Evolutionary conservation across 148 eudicot genomes (phyloP).

Genomic region (Dysphania ambrosioides): DNA sequence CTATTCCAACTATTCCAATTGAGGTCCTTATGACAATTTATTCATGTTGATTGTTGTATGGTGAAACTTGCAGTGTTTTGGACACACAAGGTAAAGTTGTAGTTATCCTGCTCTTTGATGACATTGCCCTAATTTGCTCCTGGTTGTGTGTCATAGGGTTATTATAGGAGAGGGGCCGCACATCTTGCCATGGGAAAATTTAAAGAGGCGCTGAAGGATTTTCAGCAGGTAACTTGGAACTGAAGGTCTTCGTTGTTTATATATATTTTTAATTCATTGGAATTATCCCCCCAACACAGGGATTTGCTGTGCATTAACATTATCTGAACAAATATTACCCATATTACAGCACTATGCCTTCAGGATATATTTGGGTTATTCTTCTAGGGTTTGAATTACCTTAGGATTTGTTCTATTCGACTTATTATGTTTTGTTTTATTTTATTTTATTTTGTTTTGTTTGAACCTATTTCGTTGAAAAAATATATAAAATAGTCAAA

Average conservation of each 20-base stretch:
- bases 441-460: too few relatives aligned
- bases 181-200: slow-evolving; percentile 97
- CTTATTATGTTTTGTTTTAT: too few relatives aligned
- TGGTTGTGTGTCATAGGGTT: slow-evolving; percentile 54
- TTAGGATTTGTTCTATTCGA: too few relatives aligned
- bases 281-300: background rate
- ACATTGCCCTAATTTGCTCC: background rate
- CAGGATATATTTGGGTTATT: background rate
- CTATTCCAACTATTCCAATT: background rate
- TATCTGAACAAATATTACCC: too few relatives aligned
- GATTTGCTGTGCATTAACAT: background rate
- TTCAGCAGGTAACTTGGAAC: slow-evolving; percentile 71
- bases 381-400: too few relatives aligned
- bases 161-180: slow-evolving; percentile 96
- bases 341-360: too few relatives aligned
- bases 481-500: too few relatives aligned
- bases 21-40: background rate
- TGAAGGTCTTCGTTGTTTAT: too few relatives aligned
- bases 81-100: background rate
- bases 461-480: too few relatives aligned
- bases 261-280: slow-evolving; percentile 4
- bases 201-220: slow-evolving; percentile 94
- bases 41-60: background rate
- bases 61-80: background rate
- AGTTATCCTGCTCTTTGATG: background rate